Base-by-base conservation (phyloP, 768 basidiomycete species). In the Amanita molliuscula region DNA sequence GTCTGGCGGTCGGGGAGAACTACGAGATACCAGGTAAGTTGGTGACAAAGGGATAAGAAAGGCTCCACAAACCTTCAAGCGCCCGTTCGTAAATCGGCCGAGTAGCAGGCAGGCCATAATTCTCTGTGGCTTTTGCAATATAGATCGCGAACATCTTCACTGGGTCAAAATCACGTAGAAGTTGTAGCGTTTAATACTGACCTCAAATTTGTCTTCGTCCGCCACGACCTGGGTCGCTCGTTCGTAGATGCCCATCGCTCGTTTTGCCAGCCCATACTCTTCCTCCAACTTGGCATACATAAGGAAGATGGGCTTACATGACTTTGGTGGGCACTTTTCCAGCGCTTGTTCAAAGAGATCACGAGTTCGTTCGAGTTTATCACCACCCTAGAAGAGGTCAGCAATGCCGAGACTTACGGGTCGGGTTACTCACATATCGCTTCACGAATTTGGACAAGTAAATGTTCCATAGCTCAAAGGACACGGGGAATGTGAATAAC, bases 381-480 rank as follows among this genome's bases (percentile, higher is more conserved):
- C 76, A 4, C 96, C 96, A 28, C 88, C 92, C 90, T 94, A 48
- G 21, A 35, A 20, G 42, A 59, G 16, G 50, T 47, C 4, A 44
- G 33, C 36, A 38, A 41, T 23, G 54, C 38, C 52, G 18, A 40
- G 7, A 8, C 7, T 18, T n/a, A 7, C 4, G 0, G 10, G 28
- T 20, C 21, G 8, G 8, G 4, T 47, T 5, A 75, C 87, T 62
- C 58, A 94, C 91, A 67, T 94, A 97, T 67, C 96, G 88, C 66
- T 91, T 93, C 52, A 94, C 79, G 63, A 99, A 99, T 67, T 98
- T 98, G 38, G 90, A 84, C 16, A 99, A 69, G 65, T 98, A 99
- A 47, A 96, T 96, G 64, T 99, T 98, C 95, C 96, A 98, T 55
- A 99, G 83, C 67, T 99, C 96, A 65, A 97, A 98, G 3, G 92